A percentile compares a stretch with the other conserved stretches of the same genome.
phyloP scores from a whole-genome alignment of 2,329 filamentous ascomycete species.

The Dothideomycetes sp. region DNA sequence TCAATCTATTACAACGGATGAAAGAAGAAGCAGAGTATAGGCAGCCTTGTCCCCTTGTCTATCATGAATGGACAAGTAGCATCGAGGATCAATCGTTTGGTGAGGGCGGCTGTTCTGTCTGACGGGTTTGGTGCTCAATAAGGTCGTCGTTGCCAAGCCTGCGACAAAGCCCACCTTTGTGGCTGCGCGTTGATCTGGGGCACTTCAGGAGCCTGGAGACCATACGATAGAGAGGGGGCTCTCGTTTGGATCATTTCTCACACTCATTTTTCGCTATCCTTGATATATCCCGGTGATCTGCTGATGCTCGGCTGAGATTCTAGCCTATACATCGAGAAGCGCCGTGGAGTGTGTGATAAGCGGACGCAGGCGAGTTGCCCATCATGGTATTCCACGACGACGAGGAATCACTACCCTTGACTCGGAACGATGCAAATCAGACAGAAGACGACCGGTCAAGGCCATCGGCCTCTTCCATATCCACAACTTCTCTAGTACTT shows the following conservation, averaged over 20 bases:
- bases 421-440: conserved; percentile 25
- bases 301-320: not conserved
- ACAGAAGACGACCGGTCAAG: conserved; percentile 28
- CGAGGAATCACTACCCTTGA: conserved; percentile 39
- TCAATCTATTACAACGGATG: too few relatives aligned
- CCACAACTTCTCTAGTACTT: conserved; percentile 73
- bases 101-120: too few relatives aligned
- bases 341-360: not conserved
- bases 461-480: conserved; percentile 64
- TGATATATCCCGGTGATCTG: too few relatives aligned
- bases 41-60: too few relatives aligned
- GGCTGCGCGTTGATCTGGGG: not conserved
- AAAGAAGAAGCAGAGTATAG: too few relatives aligned
- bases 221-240: too few relatives aligned
- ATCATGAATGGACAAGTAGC: too few relatives aligned
- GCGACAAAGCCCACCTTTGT: conserved; percentile 2
- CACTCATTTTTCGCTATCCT: too few relatives aligned
- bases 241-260: too few relatives aligned
- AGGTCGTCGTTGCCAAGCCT: not conserved
- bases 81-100: too few relatives aligned
- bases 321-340: not conserved
- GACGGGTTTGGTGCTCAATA: not conserved
- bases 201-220: not conserved
- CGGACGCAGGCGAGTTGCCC: not conserved
- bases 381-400: conserved; percentile 21